Conservation (phyloP, 495 filamentous ascomycete genomes). For the Schizothecium vesticola region DNA sequence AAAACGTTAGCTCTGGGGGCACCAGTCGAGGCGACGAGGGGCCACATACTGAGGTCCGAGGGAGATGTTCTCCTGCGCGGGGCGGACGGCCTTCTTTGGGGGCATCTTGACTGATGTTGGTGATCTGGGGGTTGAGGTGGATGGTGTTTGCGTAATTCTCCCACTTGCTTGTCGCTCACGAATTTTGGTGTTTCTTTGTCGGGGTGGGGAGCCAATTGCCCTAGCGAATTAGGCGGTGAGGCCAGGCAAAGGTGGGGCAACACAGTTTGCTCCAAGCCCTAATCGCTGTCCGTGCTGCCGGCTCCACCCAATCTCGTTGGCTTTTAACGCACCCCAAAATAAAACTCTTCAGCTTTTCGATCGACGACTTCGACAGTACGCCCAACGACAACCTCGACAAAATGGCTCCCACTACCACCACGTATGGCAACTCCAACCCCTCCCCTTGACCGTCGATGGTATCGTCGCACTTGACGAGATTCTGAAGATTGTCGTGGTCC, state of each 20-base stretch:
- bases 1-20: neutral
- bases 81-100: constrained; percentile 76
- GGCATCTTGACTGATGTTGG: constrained; percentile 55
- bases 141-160: constrained; percentile 16
- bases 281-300: constrained; percentile 14
- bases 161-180: constrained; percentile 9
- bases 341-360: constrained; percentile 3
- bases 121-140: constrained; percentile 16
- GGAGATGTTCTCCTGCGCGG: constrained; percentile 91
- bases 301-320: neutral
- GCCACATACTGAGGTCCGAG: constrained; percentile 74
- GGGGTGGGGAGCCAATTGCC: constrained; percentile 27
- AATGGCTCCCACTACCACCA: constrained; percentile 47
- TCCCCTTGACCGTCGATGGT: constrained; percentile 44
- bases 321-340: neutral
- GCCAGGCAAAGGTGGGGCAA: constrained; percentile 21
- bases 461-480: constrained; percentile 44
- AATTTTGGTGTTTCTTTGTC: constrained; percentile 19
- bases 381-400: constrained; percentile 29
- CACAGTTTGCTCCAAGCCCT: constrained; percentile 25
- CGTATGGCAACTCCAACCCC: constrained; percentile 55
- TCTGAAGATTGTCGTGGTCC: constrained; percentile 65
- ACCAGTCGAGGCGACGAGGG: neutral
- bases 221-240: constrained; percentile 25
- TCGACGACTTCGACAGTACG: constrained; percentile 12